Evolutionary conservation across 2,329 filamentous ascomycete genomes (phyloP).

Genomic region (Penicillium sp.): DNA sequence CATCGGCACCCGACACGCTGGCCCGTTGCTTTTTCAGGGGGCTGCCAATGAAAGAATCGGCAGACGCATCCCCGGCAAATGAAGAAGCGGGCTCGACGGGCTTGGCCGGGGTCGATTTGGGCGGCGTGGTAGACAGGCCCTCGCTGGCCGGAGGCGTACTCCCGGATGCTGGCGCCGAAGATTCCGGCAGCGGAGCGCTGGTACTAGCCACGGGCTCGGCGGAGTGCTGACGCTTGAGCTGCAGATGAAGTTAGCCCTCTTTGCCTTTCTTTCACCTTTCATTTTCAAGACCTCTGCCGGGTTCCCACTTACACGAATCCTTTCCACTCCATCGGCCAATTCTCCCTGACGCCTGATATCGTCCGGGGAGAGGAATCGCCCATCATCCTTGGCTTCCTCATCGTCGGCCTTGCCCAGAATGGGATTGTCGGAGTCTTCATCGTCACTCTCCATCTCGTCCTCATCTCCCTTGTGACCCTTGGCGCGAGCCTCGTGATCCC

Average conservation of each 20-base stretch:
- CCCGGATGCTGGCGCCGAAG: conserved; percentile 33
- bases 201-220: conserved; percentile 48
- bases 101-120: conserved; percentile 19
- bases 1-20: conserved; percentile 40
- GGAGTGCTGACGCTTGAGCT: conserved; percentile 63
- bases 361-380: conserved; percentile 51
- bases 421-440: conserved; percentile 58
- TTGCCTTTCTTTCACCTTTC: neutral
- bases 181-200: conserved; percentile 30
- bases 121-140: conserved; percentile 34
- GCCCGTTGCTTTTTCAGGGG: conserved; percentile 45
- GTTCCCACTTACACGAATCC: conserved; percentile 53
- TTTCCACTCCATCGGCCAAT: conserved; percentile 57
- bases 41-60: conserved; percentile 37
- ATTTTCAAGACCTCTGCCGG: neutral
- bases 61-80: conserved; percentile 20
- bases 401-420: conserved; percentile 61
- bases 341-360: conserved; percentile 56
- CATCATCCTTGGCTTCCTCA: conserved; percentile 45
- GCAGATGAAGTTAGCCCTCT: conserved; percentile 11
- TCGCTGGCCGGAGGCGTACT: conserved; percentile 31
- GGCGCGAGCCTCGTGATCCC: conserved; percentile 56
- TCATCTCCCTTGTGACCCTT: conserved; percentile 56
- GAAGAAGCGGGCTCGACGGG: conserved; percentile 17
- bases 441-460: conserved; percentile 69